Evolutionary conservation across 179 eudicot species (phyloP).

Genomic region (Vitellaria paradoxa): DNA sequence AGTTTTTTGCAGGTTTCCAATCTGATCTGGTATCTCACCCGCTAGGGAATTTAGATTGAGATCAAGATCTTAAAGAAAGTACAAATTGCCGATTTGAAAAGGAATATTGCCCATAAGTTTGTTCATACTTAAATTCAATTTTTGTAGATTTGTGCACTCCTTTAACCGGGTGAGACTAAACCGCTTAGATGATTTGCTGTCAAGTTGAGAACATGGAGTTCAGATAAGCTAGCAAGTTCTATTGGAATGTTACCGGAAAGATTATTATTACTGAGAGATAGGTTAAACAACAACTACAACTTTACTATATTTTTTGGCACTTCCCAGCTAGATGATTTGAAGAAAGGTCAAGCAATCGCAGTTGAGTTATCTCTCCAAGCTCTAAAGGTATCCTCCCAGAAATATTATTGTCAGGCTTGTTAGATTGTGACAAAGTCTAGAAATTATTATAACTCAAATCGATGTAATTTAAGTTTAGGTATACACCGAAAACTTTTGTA

Average conservation of each 20-base stretch:
- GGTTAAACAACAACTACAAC: no score
- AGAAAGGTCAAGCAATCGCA: no score
- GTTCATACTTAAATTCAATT: neutral
- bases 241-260: neutral
- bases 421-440: neutral
- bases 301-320: no score
- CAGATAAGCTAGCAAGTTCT: neutral
- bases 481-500: no score
- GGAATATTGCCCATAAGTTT: neutral
- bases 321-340: no score
- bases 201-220: neutral
- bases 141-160: neutral
- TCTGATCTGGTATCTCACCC: neutral
- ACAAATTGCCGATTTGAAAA: neutral
- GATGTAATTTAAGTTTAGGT: no score
- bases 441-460: no score
- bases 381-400: neutral
- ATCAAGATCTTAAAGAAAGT: neutral
- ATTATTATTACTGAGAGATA: no score
- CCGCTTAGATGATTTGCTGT: neutral
- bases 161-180: neutral
- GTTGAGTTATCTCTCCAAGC: neutral
- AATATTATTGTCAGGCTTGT: neutral
- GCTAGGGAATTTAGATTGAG: neutral
- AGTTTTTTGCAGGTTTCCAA: neutral